These are phyloP conservation scores for Daedalea quercina DNA, from an alignment of 768 basidiomycete genomes.

Conservation along the genomic window DNA sequence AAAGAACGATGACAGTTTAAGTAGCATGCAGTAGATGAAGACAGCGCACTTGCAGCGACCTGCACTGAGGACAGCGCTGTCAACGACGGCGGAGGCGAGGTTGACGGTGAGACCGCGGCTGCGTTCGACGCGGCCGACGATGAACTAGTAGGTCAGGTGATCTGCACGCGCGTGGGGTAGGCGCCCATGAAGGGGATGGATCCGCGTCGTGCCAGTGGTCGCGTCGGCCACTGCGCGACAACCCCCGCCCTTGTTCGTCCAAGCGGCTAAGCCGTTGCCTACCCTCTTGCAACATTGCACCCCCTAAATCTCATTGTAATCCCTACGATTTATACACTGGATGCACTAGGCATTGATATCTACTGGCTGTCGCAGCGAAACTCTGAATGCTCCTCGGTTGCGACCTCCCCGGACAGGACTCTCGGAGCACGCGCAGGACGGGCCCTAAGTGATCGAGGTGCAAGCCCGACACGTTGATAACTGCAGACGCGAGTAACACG, in stretches of 20 bases:
- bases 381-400: no score
- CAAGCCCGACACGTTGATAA: no score
- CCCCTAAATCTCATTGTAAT: no score
- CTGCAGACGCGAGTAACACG: no score
- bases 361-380: no score
- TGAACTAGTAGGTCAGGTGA: background rate
- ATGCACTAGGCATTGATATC: no score
- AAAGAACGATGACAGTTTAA: slow-evolving; percentile 10
- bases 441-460: no score
- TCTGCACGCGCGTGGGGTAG: background rate
- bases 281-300: no score
- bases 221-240: background rate
- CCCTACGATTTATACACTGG: no score
- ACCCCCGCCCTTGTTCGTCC: background rate
- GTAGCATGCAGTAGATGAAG: background rate
- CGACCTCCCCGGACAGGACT: no score
- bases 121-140: background rate
- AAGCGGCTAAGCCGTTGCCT: no score
- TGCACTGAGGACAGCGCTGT: slow-evolving; percentile 7
- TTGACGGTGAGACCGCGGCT: background rate
- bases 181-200: background rate
- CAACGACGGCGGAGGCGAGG: background rate
- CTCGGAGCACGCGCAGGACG: no score
- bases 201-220: background rate
- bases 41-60: slow-evolving; percentile 9